phyloP scores from a whole-genome alignment of 768 basidiomycete species.

The Pisolithus microcarpus region DNA sequence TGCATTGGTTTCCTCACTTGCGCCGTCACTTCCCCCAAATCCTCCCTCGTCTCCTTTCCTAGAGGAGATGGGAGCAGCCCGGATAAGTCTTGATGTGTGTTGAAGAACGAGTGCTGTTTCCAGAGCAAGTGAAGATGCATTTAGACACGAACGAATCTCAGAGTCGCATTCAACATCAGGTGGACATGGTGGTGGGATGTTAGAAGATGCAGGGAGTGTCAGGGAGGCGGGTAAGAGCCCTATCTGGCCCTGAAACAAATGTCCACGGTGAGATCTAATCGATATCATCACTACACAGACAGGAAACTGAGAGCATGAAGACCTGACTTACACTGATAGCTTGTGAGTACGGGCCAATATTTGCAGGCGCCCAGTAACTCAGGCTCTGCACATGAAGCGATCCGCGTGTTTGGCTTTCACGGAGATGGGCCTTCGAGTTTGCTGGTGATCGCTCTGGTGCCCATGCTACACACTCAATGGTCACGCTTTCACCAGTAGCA shows the following conservation, averaged over 20 bases:
- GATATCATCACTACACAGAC: neutral
- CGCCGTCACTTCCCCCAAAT: conserved; percentile 30
- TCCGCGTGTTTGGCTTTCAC: conserved; percentile 39
- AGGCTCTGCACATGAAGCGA: conserved; percentile 91
- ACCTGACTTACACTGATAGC: conserved; percentile 60
- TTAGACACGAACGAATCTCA: conserved; percentile 11
- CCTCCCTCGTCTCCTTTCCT: conserved; percentile 21
- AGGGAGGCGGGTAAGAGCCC: conserved; percentile 76
- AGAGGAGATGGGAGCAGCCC: conserved; percentile 46
- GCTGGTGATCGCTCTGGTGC: neutral
- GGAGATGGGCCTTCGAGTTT: conserved; percentile 13
- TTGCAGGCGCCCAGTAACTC: conserved; percentile 99
- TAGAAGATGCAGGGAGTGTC: conserved; percentile 52
- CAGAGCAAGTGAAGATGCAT: conserved; percentile 30
- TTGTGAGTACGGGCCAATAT: conserved; percentile 98
- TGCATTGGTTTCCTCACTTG: conserved; percentile 37
- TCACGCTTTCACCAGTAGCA: conserved; percentile 57
- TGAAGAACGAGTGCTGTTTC: conserved; percentile 76
- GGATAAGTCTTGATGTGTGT: conserved; percentile 64
- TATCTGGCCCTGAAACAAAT: conserved; percentile 95
- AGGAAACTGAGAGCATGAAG: neutral
- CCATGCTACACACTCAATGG: conserved; percentile 81
- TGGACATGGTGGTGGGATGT: conserved; percentile 10
- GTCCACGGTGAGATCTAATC: conserved; percentile 62
- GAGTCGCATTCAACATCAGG: conserved; percentile 13